Conservation (phyloP, 306 rosid genomes). For the cucumber (Cucumis sativus) region Cucumber_9930_V3 NC_026659.2:29658001-29658500, state of each 20-base stretch:
- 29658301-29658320: conserved; percentile 7
- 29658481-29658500: not conserved
- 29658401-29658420: not conserved
- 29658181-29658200: not conserved
- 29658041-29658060: no score
- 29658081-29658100: no score
- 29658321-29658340: conserved; percentile 10
- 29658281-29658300: conserved; percentile 10
- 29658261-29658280: conserved; percentile 4
- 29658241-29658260: not conserved
- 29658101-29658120: no score
- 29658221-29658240: no score
- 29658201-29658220: not conserved
- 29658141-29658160: not conserved
- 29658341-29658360: not conserved
- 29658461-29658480: not conserved
- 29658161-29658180: not conserved
- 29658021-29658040: no score
- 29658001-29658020: no score
- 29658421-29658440: not conserved
- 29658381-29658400: conserved; percentile 2
- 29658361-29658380: not conserved
- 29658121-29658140: no score
- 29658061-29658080: no score
- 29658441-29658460: conserved; percentile 3